Base-by-base conservation (phyloP, 441 rosid genomes). In the Pelargonium myrrhifolium region DNA sequence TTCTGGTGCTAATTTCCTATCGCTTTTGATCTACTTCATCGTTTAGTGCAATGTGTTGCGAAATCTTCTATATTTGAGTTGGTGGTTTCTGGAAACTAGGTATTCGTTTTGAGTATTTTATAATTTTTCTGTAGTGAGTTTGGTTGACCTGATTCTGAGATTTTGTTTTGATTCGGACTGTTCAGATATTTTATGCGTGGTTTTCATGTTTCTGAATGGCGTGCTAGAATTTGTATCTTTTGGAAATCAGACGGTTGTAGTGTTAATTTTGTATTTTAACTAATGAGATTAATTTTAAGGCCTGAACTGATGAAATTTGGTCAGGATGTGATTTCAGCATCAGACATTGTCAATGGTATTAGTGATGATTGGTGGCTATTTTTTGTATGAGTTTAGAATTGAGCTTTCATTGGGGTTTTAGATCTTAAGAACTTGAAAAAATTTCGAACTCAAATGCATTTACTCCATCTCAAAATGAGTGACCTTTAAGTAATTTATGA, bases 1-100 rank as follows among this genome's bases (percentile, higher is more conserved):
- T 22, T 74, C 62, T 73, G 37, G 11, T 20, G 31, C 62, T 53
- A 21, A 1, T 49, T 37, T 43, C 62, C 42, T 75, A 53, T 66
- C 39, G 42, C 43, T 72, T 59, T 60, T 51, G 11, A 6, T 66
- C 12, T 10, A 28, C 15, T 2, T 62, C 65, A 8, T 14, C 6
- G 18, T 26, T 14, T 3, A 14, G 43, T 62, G 65, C 65, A 31
- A 62, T 63, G 40, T 26, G 35, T 60, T 74, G 6, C 39, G 65
- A 12, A 59, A 6, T 53, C 63, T 20, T 37, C 64, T 62, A 42
- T 15, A 6, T 12, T 61, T 64, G n/a, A 8, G 24, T 35, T 64
- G 4, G 15, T 6, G 45, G 61, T 56, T 60, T 22, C 9, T 26
- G 35, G 63, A 11, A 56, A 20, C 21, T 7, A 3, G 21, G 31